Conservation (phyloP, 2,329 filamentous ascomycete species). For the Xylariaceae sp. region DNA sequence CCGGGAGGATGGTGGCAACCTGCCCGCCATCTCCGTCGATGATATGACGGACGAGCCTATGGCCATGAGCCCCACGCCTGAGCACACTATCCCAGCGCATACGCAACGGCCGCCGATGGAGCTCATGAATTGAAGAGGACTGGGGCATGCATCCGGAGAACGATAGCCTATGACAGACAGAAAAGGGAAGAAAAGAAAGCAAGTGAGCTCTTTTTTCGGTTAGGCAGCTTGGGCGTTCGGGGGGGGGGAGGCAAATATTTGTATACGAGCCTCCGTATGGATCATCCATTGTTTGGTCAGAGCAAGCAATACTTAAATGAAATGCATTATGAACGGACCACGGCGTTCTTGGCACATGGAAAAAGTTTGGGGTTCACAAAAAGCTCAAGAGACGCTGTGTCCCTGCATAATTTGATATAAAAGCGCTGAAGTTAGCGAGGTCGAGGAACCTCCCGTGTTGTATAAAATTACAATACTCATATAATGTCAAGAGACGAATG, state of each 20-base stretch:
- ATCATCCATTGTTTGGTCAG: background rate
- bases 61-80: slow-evolving; percentile 39
- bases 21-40: slow-evolving; percentile 69
- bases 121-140: slow-evolving; percentile 54
- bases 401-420: background rate
- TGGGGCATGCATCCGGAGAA: slow-evolving; percentile 5
- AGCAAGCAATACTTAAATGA: background rate
- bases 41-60: slow-evolving; percentile 64
- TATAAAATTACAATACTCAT: background rate
- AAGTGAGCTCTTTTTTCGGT: background rate
- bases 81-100: slow-evolving; percentile 58
- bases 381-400: background rate
- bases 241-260: no score
- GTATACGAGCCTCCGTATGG: background rate
- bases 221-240: background rate
- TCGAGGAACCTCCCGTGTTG: background rate
- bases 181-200: background rate
- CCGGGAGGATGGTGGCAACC: slow-evolving; percentile 54
- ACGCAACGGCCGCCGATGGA: slow-evolving; percentile 67
- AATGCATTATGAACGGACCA: background rate
- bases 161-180: background rate
- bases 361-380: background rate
- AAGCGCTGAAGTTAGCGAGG: background rate
- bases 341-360: background rate
- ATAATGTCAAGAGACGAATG: background rate